Evolutionary conservation across 2,329 filamentous ascomycete species (phyloP).

Genomic region (Aspergillus vadensis): DNA sequence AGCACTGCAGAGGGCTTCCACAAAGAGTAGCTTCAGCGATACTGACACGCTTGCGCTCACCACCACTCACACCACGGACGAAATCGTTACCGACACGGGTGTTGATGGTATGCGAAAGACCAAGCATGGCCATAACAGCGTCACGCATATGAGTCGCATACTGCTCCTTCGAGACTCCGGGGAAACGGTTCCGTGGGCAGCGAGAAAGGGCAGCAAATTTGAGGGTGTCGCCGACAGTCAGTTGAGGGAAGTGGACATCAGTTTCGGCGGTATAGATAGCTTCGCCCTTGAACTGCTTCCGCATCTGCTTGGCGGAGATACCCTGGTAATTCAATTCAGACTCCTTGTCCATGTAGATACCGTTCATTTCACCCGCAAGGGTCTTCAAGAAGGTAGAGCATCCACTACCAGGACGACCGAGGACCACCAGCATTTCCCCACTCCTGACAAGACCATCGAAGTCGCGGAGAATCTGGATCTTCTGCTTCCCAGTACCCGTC

Average conservation of each 20-base stretch:
- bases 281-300: slow-evolving; percentile 71
- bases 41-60: slow-evolving; percentile 62
- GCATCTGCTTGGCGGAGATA: slow-evolving; percentile 59
- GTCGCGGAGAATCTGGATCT: slow-evolving; percentile 63
- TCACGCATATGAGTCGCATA: slow-evolving; percentile 49
- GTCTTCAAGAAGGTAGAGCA: slow-evolving; percentile 90
- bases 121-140: slow-evolving; percentile 49
- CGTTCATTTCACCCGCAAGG: slow-evolving; percentile 79
- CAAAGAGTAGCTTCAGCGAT: slow-evolving; percentile 59
- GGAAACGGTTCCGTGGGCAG: slow-evolving; percentile 47
- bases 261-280: slow-evolving; percentile 85
- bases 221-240: slow-evolving; percentile 77
- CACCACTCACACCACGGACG: slow-evolving; percentile 64
- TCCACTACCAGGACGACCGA: slow-evolving; percentile 54
- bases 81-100: slow-evolving; percentile 57
- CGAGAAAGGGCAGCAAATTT: slow-evolving; percentile 72
- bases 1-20: slow-evolving; percentile 50
- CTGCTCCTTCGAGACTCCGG: slow-evolving; percentile 45
- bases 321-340: slow-evolving; percentile 80
- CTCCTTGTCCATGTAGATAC: slow-evolving; percentile 69
- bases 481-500: slow-evolving; percentile 41
- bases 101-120: slow-evolving; percentile 54
- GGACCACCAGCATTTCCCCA: slow-evolving; percentile 61
- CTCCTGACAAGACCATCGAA: slow-evolving; percentile 65
- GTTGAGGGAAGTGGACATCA: slow-evolving; percentile 78